These are phyloP conservation scores for Pholiota molesta DNA, from an alignment of 768 basidiomycete genomes.

Conservation along the genomic window DNA sequence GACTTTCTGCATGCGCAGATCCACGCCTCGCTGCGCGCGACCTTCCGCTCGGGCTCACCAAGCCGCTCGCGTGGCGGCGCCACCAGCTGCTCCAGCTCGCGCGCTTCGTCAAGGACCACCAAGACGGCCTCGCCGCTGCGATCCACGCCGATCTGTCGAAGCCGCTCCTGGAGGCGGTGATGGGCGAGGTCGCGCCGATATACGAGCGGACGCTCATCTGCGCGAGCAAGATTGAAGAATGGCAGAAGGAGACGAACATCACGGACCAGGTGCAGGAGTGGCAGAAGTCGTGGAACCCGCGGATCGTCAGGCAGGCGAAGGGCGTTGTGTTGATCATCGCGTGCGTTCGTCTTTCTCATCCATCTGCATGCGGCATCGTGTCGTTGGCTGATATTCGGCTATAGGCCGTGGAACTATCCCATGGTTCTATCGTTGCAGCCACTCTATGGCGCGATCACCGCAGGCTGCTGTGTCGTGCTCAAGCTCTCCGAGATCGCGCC, in stretches of 20 bases:
- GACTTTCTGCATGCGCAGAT: conserved; percentile 28
- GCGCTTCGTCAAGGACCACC: conserved; percentile 64
- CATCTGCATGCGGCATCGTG: neutral
- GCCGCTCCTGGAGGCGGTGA: conserved; percentile 43
- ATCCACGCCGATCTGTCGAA: conserved; percentile 51
- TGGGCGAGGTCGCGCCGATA: conserved; percentile 47
- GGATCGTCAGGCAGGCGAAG: conserved; percentile 57
- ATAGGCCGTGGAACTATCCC: conserved; percentile 75
- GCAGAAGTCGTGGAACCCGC: conserved; percentile 56
- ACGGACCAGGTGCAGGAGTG: conserved; percentile 40
- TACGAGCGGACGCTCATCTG: conserved; percentile 45
- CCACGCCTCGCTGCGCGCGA: conserved; percentile 37
- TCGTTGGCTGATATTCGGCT: neutral
- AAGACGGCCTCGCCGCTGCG: conserved; percentile 51
- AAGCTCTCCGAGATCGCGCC: conserved; percentile 70
- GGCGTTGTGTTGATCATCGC: conserved; percentile 64
- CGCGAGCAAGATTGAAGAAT: conserved; percentile 56
- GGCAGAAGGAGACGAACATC: conserved; percentile 50
- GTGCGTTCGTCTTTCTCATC: conserved; percentile 40
- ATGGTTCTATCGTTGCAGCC: conserved; percentile 58
- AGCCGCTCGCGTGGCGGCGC: conserved; percentile 60
- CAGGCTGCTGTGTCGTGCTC: conserved; percentile 68
- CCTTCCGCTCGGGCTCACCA: conserved; percentile 55
- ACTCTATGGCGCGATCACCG: conserved; percentile 71
- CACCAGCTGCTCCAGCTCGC: conserved; percentile 68